Evolutionary conservation across 1,284 basidiomycete species (phyloP).

Genomic region (Golubevia sp.): DNA sequence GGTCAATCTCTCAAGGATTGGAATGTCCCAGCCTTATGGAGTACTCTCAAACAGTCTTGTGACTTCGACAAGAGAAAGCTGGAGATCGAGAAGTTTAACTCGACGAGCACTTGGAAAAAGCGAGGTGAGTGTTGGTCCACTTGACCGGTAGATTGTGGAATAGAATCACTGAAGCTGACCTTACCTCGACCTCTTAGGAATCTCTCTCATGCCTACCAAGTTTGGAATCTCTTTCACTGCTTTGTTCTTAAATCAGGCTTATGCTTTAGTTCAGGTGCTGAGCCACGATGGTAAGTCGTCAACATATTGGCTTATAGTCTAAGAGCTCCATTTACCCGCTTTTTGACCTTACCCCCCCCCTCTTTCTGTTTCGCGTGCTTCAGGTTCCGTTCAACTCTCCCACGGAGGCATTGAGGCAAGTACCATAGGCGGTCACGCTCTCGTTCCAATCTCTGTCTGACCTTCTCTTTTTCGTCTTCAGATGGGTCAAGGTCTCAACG

Average conservation of each 20-base stretch:
- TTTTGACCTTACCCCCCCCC: not conserved
- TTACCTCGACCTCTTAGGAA: too few species aligned
- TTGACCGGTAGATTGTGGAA: too few species aligned
- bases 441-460: not conserved
- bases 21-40: constrained; percentile 59
- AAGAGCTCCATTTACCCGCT: not conserved
- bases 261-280: constrained; percentile 59
- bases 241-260: constrained; percentile 60
- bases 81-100: constrained; percentile 58
- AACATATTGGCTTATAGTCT: too few species aligned
- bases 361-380: not conserved
- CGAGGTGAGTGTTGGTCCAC: too few species aligned
- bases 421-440: constrained; percentile 6
- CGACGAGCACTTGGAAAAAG: constrained; percentile 55
- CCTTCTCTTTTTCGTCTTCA: too few species aligned
- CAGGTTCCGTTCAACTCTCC: constrained; percentile 20
- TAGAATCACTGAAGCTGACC: too few species aligned
- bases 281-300: constrained; percentile 57
- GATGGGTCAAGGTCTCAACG: constrained; percentile 53
- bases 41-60: constrained; percentile 35
- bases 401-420: constrained; percentile 61
- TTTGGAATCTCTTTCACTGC: constrained; percentile 61
- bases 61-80: constrained; percentile 43
- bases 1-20: constrained; percentile 58
- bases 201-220: constrained; percentile 58